phyloP scores from a whole-genome alignment of 164 flowering plant genomes.

The Cinnamomum micranthum region DNA sequence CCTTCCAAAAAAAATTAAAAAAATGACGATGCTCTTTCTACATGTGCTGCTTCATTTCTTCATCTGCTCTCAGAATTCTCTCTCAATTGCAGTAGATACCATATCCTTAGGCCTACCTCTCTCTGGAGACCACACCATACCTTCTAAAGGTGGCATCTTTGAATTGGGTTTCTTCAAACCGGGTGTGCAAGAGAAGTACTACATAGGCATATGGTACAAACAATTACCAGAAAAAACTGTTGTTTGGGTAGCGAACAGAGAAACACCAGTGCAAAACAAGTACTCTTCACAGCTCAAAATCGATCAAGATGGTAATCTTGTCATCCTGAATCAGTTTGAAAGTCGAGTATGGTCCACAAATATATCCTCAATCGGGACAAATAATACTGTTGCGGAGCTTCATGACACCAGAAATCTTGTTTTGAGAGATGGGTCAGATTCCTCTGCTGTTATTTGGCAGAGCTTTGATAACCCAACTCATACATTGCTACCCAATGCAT shows the following conservation, averaged over 20 bases:
- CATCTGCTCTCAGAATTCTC: not conserved
- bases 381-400: not conserved
- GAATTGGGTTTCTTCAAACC: constrained; percentile 32
- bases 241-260: constrained; percentile 29
- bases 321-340: not conserved
- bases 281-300: constrained; percentile 12
- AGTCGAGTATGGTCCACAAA: not conserved
- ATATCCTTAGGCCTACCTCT: constrained; percentile 11
- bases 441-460: constrained; percentile 2
- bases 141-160: constrained; percentile 15
- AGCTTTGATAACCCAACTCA: constrained; percentile 1
- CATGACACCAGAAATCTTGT: constrained; percentile 4
- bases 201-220: constrained; percentile 29
- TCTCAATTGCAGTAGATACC: not conserved
- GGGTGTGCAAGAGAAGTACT: constrained; percentile 18
- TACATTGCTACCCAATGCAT: not conserved
- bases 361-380: not conserved
- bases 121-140: constrained; percentile 16
- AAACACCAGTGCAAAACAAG: constrained; percentile 12
- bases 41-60: not conserved
- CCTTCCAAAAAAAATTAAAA: too few relatives aligned
- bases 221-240: constrained; percentile 4
- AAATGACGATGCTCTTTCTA: not conserved
- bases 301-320: constrained; percentile 15
- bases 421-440: not conserved